A percentile compares a stretch with the other conserved stretches of the same genome.
phyloP scores from a whole-genome alignment of 805 yeast species.

The Pichia pseudocactophila region DNA sequence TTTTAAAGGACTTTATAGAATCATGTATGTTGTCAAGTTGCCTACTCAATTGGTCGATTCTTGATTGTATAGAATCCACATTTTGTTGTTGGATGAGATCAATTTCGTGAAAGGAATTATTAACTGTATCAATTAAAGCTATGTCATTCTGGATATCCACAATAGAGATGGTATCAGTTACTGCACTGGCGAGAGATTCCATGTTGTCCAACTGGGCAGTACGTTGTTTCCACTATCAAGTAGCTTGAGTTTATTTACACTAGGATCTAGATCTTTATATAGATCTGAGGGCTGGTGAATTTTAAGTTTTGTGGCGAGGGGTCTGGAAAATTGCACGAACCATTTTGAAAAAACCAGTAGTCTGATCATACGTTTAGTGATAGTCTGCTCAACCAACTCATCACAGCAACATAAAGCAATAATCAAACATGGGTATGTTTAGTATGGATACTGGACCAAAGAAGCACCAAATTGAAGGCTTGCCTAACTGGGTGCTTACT shows the following conservation, averaged over 20 bases:
- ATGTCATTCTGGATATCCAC: conserved; percentile 3
- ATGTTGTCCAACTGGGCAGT: no score
- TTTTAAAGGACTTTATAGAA: conserved; percentile 1
- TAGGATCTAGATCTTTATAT: no score
- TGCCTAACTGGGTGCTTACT: conserved; percentile 70
- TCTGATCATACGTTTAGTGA: no score
- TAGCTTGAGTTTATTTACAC: no score
- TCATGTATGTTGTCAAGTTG: conserved; percentile 7
- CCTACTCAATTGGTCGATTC: conserved; percentile 3
- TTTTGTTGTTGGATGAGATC: conserved; percentile 1
- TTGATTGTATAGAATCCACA: not conserved
- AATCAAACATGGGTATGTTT: not conserved
- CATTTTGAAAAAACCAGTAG: conserved; percentile 1
- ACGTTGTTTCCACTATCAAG: no score
- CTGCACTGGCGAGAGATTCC: conserved; percentile 1
- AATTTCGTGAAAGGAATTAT: conserved; percentile 1
- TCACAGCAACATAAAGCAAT: not conserved
- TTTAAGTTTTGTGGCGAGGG: conserved; percentile 2
- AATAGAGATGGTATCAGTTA: conserved; percentile 2
- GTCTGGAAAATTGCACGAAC: no score
- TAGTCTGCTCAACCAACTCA: no score
- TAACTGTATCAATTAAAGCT: not conserved
- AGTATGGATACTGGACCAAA: conserved; percentile 14
- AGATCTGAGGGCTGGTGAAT: not conserved
- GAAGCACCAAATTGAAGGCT: conserved; percentile 26